A percentile compares a stretch with the other conserved stretches of the same genome.
phyloP scores from a whole-genome alignment of 139 green algal genomes.

The Edaphochlamys debaryana region DNA sequence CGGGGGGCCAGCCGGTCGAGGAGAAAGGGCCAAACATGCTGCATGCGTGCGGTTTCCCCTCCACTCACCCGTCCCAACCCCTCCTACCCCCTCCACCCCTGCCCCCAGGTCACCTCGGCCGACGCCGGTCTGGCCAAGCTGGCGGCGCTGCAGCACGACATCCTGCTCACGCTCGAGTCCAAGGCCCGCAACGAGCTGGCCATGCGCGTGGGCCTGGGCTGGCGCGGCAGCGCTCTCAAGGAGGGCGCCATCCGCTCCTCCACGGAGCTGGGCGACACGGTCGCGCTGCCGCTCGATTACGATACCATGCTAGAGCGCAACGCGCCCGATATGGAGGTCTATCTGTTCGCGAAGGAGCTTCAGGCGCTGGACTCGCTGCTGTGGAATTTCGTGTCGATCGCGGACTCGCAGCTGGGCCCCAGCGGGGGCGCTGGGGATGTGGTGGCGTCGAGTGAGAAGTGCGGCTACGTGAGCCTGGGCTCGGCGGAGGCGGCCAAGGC shows the following conservation, averaged over 20 bases:
- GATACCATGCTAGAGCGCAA: constrained; percentile 23
- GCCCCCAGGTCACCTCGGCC: not conserved
- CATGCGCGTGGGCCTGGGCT: constrained; percentile 48
- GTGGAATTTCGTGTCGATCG: constrained; percentile 2
- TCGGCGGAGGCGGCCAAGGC: not conserved
- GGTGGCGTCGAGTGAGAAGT: not conserved
- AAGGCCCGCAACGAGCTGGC: constrained; percentile 42
- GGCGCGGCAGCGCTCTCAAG: not conserved
- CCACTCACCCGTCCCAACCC: too few species aligned
- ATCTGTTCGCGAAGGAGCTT: constrained; percentile 22
- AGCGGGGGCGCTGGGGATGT: not conserved
- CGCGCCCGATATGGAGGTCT: constrained; percentile 16
- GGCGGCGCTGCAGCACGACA: constrained; percentile 50
- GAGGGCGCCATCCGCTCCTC: constrained; percentile 41
- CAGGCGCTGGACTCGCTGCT: constrained; percentile 29
- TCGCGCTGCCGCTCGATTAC: constrained; percentile 28
- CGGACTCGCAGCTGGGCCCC: not conserved
- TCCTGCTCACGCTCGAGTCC: constrained; percentile 49
- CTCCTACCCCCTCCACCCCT: too few species aligned
- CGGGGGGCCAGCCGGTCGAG: too few species aligned
- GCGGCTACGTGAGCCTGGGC: constrained; percentile 31
- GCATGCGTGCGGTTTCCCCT: too few species aligned
- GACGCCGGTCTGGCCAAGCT: constrained; percentile 7
- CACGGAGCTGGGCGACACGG: constrained; percentile 13
- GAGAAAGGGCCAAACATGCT: too few species aligned